These are phyloP conservation scores for Globisporangium sylvaticum DNA, from an alignment of 352 stramenopile genomes.

Conservation along the genomic window DNA sequence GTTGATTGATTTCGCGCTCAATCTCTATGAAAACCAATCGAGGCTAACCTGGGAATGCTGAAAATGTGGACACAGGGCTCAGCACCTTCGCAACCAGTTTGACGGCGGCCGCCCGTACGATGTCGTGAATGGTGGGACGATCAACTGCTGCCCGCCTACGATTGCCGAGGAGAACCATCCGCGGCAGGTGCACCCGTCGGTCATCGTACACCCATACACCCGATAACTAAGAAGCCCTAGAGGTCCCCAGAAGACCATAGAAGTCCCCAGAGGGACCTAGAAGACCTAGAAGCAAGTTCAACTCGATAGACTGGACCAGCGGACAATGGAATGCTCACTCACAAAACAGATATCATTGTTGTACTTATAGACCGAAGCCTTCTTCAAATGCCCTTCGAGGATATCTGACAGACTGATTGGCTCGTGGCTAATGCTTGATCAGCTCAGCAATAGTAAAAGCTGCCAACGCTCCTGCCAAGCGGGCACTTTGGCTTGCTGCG, in stretches of 20 bases:
- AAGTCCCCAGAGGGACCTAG: not conserved
- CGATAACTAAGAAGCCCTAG: constrained; percentile 21
- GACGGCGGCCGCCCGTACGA: constrained; percentile 54
- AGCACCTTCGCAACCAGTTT: constrained; percentile 73
- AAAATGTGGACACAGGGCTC: constrained; percentile 30
- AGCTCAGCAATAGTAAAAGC: constrained; percentile 16
- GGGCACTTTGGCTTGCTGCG: not conserved
- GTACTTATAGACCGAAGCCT: not conserved
- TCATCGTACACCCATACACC: constrained; percentile 62
- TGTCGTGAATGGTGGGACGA: constrained; percentile 57
- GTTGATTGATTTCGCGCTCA: not conserved
- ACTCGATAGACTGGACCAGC: not conserved
- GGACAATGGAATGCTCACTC: not conserved
- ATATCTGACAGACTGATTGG: not conserved
- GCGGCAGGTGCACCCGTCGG: constrained; percentile 62
- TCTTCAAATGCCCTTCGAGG: not conserved
- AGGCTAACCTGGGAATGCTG: not conserved
- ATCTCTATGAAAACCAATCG: not conserved
- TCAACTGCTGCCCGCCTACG: constrained; percentile 54
- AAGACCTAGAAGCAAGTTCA: not conserved
- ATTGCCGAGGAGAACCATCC: constrained; percentile 63
- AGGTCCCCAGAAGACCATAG: not conserved
- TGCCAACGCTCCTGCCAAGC: not conserved
- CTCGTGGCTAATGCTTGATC: not conserved
- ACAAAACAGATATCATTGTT: not conserved